Base-by-base conservation (phyloP, 169 alveolate species). In the Eimeria sp. region DNA sequence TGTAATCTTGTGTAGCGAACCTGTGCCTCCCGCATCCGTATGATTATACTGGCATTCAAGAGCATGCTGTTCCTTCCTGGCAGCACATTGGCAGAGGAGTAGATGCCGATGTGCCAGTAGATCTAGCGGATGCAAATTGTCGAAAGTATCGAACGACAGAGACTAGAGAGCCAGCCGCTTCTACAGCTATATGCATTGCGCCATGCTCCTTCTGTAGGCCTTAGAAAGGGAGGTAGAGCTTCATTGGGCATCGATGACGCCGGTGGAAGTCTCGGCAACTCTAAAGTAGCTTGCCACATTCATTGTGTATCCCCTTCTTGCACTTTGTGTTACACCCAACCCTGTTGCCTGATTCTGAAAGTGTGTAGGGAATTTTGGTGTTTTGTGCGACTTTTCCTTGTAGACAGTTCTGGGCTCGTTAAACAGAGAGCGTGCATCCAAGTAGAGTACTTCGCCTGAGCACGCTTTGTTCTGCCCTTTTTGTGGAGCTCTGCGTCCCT, bases 161-260 rank as follows among this genome's bases (percentile, higher is more conserved):
- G 40, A 47, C 45, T 70, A 34, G 34, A 43, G 45, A 49, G 51
- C 51, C 27, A 70, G 27, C 45, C 76, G 25, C 51, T 10, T 34
- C 2, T 30, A 25, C 49, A 70, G 16, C 51, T 51, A 4, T 34
- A 34, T 11, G 4, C 30, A 78, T 78, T 83, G 91, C 51, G 73
- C 45, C 30, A n/a, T 34, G 34, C 18, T 22, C 43, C 4, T 18
- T 22, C 27, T 34, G 57, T 47, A 86, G 92, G 92, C 92, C 47
- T 7, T 86, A 54, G 92, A 86, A 49, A 30, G 92, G 63, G 92
- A 86, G 61, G 70, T 86, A 40, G 92, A 86, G 70, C 92, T 86
- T 20, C 92, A 86, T 40, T 86, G 92, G 92, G 57, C 92, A 34
- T 78, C 92, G 61, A n/a, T 86, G 43, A 58, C 92, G 34, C 92